Percentiles rank a stretch among this genome's conserved stretches.
Conservation (phyloP, 169 alveolate species). For the Eimeria praecox region DNA sequence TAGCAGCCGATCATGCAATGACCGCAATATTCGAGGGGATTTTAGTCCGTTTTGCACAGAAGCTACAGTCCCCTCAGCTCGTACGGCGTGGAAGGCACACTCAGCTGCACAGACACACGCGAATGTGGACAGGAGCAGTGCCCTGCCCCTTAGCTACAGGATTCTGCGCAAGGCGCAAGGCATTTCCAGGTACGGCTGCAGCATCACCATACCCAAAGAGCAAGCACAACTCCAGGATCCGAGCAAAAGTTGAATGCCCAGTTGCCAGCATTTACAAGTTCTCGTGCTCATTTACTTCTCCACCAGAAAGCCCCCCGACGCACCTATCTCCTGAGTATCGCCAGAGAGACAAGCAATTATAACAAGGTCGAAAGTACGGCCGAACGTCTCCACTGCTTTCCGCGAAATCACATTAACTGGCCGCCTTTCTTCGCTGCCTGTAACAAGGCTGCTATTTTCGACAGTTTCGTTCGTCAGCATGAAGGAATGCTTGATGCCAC, state of each 20-base stretch:
- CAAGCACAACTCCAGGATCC: background rate
- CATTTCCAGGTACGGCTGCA: background rate
- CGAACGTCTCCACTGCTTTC: conserved; percentile 1
- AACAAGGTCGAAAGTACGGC: conserved; percentile 15
- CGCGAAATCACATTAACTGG: conserved; percentile 63
- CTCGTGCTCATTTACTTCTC: background rate
- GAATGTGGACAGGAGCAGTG: background rate
- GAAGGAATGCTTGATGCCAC: conserved; percentile 6
- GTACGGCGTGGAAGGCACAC: conserved; percentile 25
- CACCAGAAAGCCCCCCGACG: background rate
- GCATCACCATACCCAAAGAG: background rate
- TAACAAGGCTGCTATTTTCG: background rate
- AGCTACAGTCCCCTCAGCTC: conserved; percentile 69
- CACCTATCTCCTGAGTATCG: conserved; percentile 47
- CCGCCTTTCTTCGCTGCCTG: conserved; percentile 42
- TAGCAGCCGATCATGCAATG: conserved; percentile 71
- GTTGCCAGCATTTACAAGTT: background rate
- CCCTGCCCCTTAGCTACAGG: background rate
- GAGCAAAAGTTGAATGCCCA: background rate
- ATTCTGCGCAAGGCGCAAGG: background rate
- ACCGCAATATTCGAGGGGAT: conserved; percentile 62
- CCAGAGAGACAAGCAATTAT: conserved; percentile 60
- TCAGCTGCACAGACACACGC: conserved; percentile 69
- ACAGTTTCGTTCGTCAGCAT: conserved; percentile 13
- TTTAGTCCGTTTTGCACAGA: conserved; percentile 80